Base-by-base conservation (phyloP, 1,284 basidiomycete species). In the Cutaneotrichosporon dermatis region DNA sequence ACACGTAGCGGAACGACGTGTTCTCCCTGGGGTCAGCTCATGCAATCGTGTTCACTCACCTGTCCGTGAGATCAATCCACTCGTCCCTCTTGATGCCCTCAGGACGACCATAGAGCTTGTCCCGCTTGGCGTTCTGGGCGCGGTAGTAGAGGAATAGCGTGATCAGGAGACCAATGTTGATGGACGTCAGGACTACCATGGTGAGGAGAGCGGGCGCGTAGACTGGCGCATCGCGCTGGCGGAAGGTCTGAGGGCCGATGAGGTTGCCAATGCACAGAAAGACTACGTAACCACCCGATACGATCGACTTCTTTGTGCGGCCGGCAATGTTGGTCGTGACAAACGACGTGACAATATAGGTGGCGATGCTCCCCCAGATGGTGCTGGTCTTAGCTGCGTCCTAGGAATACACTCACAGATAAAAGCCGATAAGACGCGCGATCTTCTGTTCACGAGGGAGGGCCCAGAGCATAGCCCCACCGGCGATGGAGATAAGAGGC, bases 221-320 rank as follows among this genome's bases (percentile, higher is more conserved):
- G 4, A 12, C 6, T 1, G 55, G 59, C 1, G 51, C 51, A 39
- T 61, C 45, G 44, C 41, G 44, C 2, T 41, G 33, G 35, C 52
- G 48, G 53, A 60, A 63, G 2, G 49, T 58, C 58, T 63, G 61
- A 6, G 55, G 55, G 11, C 61, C 61, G 33, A 54, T 52, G 36
- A 63, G 58, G 53, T 57, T 58, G 36, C 61, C 61, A 4, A 44
- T 51, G 25, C 52, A 57, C n/a, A 40, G 8, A 37, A 49, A 58
- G 16, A 58, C 8, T 4, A 68, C 58, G 50, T 50, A 58, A 11
- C 63, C 12, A 35, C 51, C 66, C 13, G 55, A 49, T 5, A 45
- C 54, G 9, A 58, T 44, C 4, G 58, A 59, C 54, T 66, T 68
- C 59, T 68, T 68, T 1, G 66, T 68, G 34, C 66, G 61, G 35